phyloP scores from a whole-genome alignment of 2,329 filamentous ascomycete genomes.

The Cordyceps farinosa region DNA sequence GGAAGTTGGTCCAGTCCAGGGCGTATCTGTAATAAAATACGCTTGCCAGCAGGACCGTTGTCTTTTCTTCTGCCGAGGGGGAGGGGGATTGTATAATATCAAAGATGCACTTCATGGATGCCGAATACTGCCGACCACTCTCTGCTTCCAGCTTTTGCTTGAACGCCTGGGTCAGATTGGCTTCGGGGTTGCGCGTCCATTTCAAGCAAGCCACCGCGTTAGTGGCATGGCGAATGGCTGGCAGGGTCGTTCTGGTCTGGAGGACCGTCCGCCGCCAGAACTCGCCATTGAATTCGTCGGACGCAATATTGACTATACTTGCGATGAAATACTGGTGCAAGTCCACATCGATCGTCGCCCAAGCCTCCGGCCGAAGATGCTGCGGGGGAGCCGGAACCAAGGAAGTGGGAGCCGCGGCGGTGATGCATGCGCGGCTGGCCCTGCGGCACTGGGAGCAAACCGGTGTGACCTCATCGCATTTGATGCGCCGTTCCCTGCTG shows the following conservation, averaged over 20 bases:
- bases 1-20: background rate
- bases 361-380: background rate
- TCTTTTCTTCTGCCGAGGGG: background rate
- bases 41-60: background rate
- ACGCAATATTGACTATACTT: background rate
- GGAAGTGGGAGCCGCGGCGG: background rate
- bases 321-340: background rate
- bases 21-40: background rate
- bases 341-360: background rate
- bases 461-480: background rate
- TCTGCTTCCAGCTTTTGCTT: background rate
- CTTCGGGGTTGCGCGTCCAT: background rate
- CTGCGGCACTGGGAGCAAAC: background rate
- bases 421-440: background rate
- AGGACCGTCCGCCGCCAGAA: background rate
- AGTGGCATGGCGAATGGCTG: background rate
- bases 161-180: background rate
- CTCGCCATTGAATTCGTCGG: background rate
- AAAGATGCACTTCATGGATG: background rate
- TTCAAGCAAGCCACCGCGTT: background rate
- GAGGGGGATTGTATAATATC: background rate
- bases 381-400: background rate
- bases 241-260: background rate
- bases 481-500: background rate
- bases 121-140: background rate